Evolutionary conservation across 2,329 filamentous ascomycete species (phyloP), one percentile per base, ranked within the genome.

Genomic region (Calonectria fujianensis): DNA sequence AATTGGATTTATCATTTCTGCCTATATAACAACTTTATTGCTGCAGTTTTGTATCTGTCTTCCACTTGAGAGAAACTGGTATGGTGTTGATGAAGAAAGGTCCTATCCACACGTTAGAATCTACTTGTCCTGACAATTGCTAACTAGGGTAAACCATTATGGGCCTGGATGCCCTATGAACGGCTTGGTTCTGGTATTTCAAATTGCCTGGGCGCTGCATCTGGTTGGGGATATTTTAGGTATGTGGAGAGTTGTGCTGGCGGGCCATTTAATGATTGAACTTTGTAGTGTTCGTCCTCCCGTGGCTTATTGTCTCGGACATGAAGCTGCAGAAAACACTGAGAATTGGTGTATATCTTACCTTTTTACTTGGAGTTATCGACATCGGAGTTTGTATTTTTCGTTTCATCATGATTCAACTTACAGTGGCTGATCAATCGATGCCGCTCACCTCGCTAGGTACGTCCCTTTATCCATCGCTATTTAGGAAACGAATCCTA

Each of bases 271-370:
- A 9, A 24, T 4, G 18, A 20, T 11, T 41, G 18, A 41, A 14
- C 6, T 14, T 5, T 41, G 16, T 16, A 63, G 57, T 41, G 7
- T 41, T 63, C 8, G 5, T 63, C n/a, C 24, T 63, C 35, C 57
- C 57, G 11, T 24, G 35, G 37, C 57, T 63, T 18, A 63, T 63
- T 27, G 35, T 63, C 9, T 45, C 35, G 1, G 57, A 63, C 24
- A 63, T 63, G 35, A 63, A 63, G 13, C 10, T 63, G 3, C 57
- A 63, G n/a, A 63, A 41, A 27, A 63, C 13, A n/a, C 24, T 63
- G 4, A 63, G 31, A 10, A 41, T 63, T 2, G 57, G 37, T 10
- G 57, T 63, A 29, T 63, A 63, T 7, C 27, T 16, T 41, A 63
- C 24, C 2, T 63, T 63, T 63, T 3, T 63, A 6, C 35, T 63